These are phyloP conservation scores for Myxozyma lipomycoides DNA, from an alignment of 805 yeast species.

Conservation along the genomic window DNA sequence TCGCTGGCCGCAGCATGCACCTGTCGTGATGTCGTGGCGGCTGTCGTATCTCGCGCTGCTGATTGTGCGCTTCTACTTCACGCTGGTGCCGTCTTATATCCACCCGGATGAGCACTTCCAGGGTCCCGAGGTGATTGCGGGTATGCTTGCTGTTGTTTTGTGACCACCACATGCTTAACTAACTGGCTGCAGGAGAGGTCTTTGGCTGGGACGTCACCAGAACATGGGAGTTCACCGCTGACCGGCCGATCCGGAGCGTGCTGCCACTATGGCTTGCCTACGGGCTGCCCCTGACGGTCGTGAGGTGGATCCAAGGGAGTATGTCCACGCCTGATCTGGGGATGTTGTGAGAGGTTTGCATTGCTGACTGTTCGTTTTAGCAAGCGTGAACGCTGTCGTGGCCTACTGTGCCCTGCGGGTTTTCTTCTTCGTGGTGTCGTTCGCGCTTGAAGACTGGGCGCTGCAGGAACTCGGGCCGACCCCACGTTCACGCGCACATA, in stretches of 20 bases:
- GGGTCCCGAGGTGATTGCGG: slow-evolving; percentile 67
- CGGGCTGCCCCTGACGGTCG: slow-evolving; percentile 54
- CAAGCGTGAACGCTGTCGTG: slow-evolving; percentile 13
- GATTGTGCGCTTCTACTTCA: slow-evolving; percentile 49
- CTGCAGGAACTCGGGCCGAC: slow-evolving; percentile 24
- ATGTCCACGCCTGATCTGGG: slow-evolving; percentile 1
- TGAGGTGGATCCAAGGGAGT: slow-evolving; percentile 23
- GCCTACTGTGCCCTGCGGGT: slow-evolving; percentile 25
- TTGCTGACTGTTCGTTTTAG: background rate
- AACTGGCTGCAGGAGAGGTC: slow-evolving; percentile 30
- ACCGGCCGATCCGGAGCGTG: slow-evolving; percentile 63
- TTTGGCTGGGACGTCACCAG: slow-evolving; percentile 46
- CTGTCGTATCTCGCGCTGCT: slow-evolving; percentile 22
- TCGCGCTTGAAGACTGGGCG: slow-evolving; percentile 27
- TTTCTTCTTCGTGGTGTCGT: slow-evolving; percentile 22
- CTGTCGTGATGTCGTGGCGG: slow-evolving; percentile 29
- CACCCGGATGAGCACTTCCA: slow-evolving; percentile 99
- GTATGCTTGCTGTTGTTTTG: slow-evolving; percentile 29
- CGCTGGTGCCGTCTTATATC: slow-evolving; percentile 72
- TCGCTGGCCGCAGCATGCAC: too few species aligned
- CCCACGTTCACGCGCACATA: slow-evolving; percentile 24
- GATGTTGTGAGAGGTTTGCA: background rate
- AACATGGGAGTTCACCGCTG: slow-evolving; percentile 80
- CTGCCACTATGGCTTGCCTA: slow-evolving; percentile 64
- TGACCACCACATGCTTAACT: background rate